Conservation (phyloP, 192 early-diverging fungal genomes). For the Coemansia sp. region DNA sequence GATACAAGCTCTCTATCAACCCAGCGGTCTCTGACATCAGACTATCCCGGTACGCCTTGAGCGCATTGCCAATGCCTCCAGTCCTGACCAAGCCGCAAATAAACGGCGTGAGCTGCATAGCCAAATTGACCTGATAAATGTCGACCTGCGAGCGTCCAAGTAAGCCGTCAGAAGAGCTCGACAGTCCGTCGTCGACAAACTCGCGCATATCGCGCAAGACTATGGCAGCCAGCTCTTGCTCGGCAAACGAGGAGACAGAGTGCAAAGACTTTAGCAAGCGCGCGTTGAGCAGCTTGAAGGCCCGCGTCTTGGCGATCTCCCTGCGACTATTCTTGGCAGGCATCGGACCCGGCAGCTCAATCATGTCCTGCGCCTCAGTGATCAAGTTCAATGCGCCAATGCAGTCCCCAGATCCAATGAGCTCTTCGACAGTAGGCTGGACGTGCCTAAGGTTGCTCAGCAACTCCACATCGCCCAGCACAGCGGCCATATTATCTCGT, state of each 20-base stretch:
- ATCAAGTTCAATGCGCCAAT: conserved; percentile 89
- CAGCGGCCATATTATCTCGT: conserved; percentile 66
- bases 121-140: conserved; percentile 53
- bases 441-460: conserved; percentile 77
- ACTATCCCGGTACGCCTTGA: conserved; percentile 77
- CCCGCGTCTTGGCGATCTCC: conserved; percentile 33
- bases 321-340: not conserved
- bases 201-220: conserved; percentile 54
- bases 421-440: conserved; percentile 79
- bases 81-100: conserved; percentile 77
- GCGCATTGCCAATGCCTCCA: conserved; percentile 62
- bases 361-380: conserved; percentile 70
- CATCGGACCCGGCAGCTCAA: conserved; percentile 16
- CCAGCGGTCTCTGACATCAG: conserved; percentile 75
- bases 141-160: conserved; percentile 34
- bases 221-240: conserved; percentile 49
- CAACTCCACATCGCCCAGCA: conserved; percentile 70
- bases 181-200: conserved; percentile 52
- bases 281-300: conserved; percentile 37
- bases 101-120: conserved; percentile 67
- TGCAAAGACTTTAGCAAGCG: conserved; percentile 24
- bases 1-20: conserved; percentile 73
- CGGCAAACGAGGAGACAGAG: conserved; percentile 24
- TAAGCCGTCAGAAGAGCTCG: conserved; percentile 19
- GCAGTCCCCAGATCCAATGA: conserved; percentile 80